phyloP scores from a whole-genome alignment of 345 rosid genomes.

The Corchorus olitorius region DNA sequence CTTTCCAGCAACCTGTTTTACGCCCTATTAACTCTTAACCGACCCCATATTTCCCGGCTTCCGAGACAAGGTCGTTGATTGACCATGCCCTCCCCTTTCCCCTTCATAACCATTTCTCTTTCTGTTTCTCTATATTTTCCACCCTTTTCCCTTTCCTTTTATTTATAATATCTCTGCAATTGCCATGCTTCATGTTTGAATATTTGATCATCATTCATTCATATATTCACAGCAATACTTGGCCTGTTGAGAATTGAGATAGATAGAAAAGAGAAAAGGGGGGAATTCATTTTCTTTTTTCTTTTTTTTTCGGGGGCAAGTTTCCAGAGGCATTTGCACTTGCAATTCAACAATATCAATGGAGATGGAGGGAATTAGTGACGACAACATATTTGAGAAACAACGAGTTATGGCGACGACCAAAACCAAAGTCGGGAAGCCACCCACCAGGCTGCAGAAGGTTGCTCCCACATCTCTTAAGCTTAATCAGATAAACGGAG shows the following conservation, averaged over 20 bases:
- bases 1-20: not conserved
- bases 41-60: slow-evolving; percentile 18
- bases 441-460: slow-evolving; percentile 68
- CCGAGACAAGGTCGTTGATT: not conserved
- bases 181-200: not conserved
- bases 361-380: slow-evolving; percentile 37
- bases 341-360: no score
- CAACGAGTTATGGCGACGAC: slow-evolving; percentile 26
- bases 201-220: not conserved
- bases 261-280: not conserved
- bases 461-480: slow-evolving; percentile 50
- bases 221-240: not conserved
- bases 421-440: slow-evolving; percentile 31
- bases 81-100: not conserved
- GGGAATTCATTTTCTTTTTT: not conserved
- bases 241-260: not conserved
- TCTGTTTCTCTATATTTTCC: not conserved
- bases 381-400: slow-evolving; percentile 29
- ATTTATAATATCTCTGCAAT: not conserved
- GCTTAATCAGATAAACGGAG: slow-evolving; percentile 23
- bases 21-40: slow-evolving; percentile 6
- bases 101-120: no score
- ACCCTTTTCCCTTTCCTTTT: not conserved
- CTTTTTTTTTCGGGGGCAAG: not conserved
- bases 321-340: not conserved